Evolutionary conservation across 1,139 yeast genomes (phyloP), one percentile per base, ranked within the genome.

Genomic region (Zygotorulaspora mrakii): DNA sequence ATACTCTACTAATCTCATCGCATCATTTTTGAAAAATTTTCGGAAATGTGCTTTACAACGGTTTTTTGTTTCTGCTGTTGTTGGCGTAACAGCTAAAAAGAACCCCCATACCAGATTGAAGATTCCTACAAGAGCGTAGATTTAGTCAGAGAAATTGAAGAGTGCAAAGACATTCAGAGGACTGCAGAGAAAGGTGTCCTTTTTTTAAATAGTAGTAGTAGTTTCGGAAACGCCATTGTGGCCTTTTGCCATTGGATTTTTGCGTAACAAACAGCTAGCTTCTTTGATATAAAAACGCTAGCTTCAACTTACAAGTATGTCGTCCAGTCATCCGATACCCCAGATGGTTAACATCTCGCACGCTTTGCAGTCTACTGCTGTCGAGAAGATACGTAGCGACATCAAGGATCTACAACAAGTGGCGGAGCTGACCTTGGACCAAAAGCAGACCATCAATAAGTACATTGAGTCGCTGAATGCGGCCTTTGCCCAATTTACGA

Each of bases 311-410:
- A 31, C 18, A 20, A 27, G 13, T 17, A 49, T 50, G 57, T 46
- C 55, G 21, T 28, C 31, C 11, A 28, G 13, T 11, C 32, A 46
- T 30, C 52, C 55, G 9, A 51, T 55, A 25, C 64, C 63, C 17
- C 61, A 58, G 46, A 39, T 50, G 37, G 59, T 60, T 25, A 54
- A 60, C 41, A 56, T 60, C 14, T 45, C 57, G 27, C 60, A 60
- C 43, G 59, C 63, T 7, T 46, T 59, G 39, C 58, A 54, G 28
- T 54, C 63, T 10, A 37, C 50, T 9, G 45, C 52, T 7, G 50
- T 60, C 11, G 55, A 58, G 32, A 49, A 54, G 42, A 56, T 60
- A 26, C 51, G 57, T 10, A 31, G 46, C 13, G 60, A 55, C 35
- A 48, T 57, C n/a, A 49, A 43, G 33, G 44, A 40, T 21, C 51